A percentile compares a stretch with the other conserved stretches of the same genome.
Evolutionary conservation across 495 filamentous ascomycete species (phyloP).

Genomic region (Echria macrotheca): DNA sequence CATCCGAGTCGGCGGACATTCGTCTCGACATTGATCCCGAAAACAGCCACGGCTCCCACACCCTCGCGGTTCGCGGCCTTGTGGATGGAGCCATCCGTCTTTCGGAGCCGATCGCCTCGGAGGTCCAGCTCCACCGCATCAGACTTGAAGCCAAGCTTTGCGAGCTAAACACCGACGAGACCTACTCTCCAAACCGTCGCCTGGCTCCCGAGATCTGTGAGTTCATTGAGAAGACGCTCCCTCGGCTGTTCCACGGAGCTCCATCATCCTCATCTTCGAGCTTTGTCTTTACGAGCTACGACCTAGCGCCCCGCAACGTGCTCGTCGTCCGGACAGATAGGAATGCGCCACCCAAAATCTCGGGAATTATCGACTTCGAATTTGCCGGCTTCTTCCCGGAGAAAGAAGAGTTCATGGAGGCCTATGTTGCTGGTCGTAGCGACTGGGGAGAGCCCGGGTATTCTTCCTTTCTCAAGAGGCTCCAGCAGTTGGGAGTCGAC

Average conservation of each 20-base stretch:
- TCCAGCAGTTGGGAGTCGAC: background rate
- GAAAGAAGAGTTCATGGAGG: conserved; percentile 34
- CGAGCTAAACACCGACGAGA: background rate
- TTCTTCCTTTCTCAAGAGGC: background rate
- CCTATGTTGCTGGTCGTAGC: background rate
- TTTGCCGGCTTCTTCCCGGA: conserved; percentile 40
- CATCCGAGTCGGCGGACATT: background rate
- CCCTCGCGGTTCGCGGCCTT: background rate
- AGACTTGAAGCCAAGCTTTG: background rate
- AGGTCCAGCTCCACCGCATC: background rate
- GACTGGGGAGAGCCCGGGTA: conserved; percentile 4
- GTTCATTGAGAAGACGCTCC: background rate
- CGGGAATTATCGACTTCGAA: conserved; percentile 40
- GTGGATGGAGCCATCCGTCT: background rate
- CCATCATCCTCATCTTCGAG: background rate
- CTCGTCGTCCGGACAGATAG: conserved; percentile 26
- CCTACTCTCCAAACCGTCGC: background rate
- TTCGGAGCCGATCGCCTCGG: background rate
- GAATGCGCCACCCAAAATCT: conserved; percentile 17
- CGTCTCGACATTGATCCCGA: background rate
- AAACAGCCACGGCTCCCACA: background rate
- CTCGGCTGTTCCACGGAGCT: background rate
- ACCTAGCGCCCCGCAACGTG: conserved; percentile 27
- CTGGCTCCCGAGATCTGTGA: background rate
- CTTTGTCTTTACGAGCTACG: conserved; percentile 25